Evolutionary conservation across 495 filamentous ascomycete genomes (phyloP).

Genomic region (Penicillium silybi): DNA sequence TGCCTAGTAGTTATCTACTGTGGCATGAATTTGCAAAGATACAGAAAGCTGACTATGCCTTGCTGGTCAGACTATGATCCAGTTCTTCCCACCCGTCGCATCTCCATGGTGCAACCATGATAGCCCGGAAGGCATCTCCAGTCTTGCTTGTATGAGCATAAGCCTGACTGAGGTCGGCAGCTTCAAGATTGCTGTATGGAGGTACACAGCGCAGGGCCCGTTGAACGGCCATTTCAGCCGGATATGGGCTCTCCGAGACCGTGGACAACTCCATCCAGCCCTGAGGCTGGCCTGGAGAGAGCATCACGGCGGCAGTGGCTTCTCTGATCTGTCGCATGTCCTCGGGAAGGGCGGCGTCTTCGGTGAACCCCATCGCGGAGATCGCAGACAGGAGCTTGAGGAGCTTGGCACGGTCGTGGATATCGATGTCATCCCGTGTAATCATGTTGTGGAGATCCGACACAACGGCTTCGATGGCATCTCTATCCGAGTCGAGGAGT

Average conservation of each 20-base stretch:
- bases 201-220: slow-evolving; percentile 70
- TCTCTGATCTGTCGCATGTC: slow-evolving; percentile 45
- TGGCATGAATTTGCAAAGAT: too few species aligned
- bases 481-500: slow-evolving; percentile 70
- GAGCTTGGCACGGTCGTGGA: slow-evolving; percentile 47
- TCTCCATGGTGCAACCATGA: slow-evolving; percentile 80
- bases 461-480: slow-evolving; percentile 75
- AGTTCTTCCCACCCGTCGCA: slow-evolving; percentile 58
- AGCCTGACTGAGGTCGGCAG: slow-evolving; percentile 66
- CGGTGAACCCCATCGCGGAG: slow-evolving; percentile 39
- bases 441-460: slow-evolving; percentile 70
- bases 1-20: background rate
- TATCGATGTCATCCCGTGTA: slow-evolving; percentile 52
- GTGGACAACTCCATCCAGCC: slow-evolving; percentile 73
- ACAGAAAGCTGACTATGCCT: slow-evolving; percentile 7
- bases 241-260: slow-evolving; percentile 50
- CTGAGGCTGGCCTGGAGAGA: slow-evolving; percentile 67
- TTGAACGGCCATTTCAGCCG: slow-evolving; percentile 75
- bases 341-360: slow-evolving; percentile 30
- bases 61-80: slow-evolving; percentile 24
- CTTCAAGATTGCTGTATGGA: slow-evolving; percentile 61
- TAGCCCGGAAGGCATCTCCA: slow-evolving; percentile 68
- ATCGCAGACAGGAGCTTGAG: slow-evolving; percentile 56
- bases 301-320: slow-evolving; percentile 68
- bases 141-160: slow-evolving; percentile 70